phyloP scores from a whole-genome alignment of 1,284 basidiomycete species.

The Pulveroboletus sp. region DNA sequence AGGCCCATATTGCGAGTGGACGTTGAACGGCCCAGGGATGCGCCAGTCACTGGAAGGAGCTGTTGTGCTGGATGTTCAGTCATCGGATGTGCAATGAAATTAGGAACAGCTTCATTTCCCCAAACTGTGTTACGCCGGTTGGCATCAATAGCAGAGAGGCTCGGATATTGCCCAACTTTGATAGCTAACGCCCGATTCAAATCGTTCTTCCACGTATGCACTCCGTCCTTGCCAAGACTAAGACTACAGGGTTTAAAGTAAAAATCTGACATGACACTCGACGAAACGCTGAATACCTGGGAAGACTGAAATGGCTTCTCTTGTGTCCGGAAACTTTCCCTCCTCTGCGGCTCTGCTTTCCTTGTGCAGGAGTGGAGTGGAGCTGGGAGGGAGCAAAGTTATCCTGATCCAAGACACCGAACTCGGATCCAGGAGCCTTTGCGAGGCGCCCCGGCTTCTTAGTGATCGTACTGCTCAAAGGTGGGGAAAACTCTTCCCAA shows the following conservation, averaged over 20 bases:
- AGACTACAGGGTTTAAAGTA: conserved; percentile 44
- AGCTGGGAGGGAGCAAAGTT: conserved; percentile 51
- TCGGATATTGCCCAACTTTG: conserved; percentile 41
- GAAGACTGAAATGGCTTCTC: conserved; percentile 61
- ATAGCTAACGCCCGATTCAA: conserved; percentile 49
- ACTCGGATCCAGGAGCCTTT: conserved; percentile 12
- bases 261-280: neutral
- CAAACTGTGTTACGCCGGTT: conserved; percentile 51
- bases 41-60: conserved; percentile 24
- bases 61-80: conserved; percentile 40
- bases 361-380: conserved; percentile 57
- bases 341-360: conserved; percentile 29
- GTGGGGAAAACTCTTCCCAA: conserved; percentile 45
- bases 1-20: conserved; percentile 52
- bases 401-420: conserved; percentile 28
- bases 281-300: conserved; percentile 42
- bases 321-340: conserved; percentile 54
- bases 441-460: conserved; percentile 30
- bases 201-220: conserved; percentile 56
- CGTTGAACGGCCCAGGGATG: conserved; percentile 39
- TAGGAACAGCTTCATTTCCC: conserved; percentile 45
- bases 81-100: conserved; percentile 38
- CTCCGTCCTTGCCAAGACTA: conserved; percentile 60
- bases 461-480: conserved; percentile 42
- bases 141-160: conserved; percentile 43